Evolutionary conservation across 768 basidiomycete genomes (phyloP), one percentile per base, ranked within the genome.

Genomic region (Obba rivulosa): DNA sequence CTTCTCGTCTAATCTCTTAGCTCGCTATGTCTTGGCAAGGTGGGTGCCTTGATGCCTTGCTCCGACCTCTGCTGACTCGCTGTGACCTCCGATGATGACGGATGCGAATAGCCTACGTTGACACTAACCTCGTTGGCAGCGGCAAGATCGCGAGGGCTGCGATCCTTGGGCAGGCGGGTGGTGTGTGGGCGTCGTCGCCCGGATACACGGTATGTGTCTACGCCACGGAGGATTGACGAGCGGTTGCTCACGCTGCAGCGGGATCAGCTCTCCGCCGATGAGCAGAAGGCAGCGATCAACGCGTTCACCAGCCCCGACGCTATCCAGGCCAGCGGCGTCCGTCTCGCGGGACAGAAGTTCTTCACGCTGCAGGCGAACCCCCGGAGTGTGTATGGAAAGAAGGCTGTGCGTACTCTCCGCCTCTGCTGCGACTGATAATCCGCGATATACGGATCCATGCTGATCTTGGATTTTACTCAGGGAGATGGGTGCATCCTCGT

Each of bases 131-230:
- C 48, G 65, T 94, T 57, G 87, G 80, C 31, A 82, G 70, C 52
- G 81, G 79, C 56, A 88, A 81, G 68, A 70, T 95, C 61, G n/a
- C 70, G 21, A 76, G 78, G 58, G 92, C 90, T 34, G 91, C 91
- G 24, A 85, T 88, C 61, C 38, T 92, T 41, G 90, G 89, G 37
- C 74, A 70, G 46, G 61, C 75, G 56, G 89, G 88, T 43, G 88
- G 90, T 43, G 74, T 89, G 7, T 92, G 90, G 90, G 89, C 87
- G 10, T 47, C 69, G 1, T 75, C 77, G 4, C 1, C 73, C 3
- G 83, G 81, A 5, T 88, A 81, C 64, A 69, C 54, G 4, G 83
- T 86, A 61, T 56, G 82, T 67, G n/a, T 11, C n/a, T 20, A 37
- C 20, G 11, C 21, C 37, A 25, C 20, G 34, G 23, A 16, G 13